A percentile compares a stretch with the other conserved stretches of the same genome.
Conservation (phyloP, 768 basidiomycete species). For the Hericium rajendrae region DNA sequence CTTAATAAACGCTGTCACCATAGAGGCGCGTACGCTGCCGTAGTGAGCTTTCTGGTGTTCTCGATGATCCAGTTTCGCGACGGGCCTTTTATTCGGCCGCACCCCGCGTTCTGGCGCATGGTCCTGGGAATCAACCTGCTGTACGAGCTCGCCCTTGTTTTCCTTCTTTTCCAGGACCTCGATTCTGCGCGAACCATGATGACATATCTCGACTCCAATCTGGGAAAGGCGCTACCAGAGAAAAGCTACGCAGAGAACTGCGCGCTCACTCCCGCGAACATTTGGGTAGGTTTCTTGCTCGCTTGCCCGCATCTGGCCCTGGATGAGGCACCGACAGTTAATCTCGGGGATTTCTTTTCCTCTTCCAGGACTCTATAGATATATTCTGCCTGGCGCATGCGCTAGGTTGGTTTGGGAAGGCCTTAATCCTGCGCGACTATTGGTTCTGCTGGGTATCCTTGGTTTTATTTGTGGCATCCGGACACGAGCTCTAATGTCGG, state of each 20-base stretch:
- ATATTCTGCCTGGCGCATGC: conserved; percentile 83
- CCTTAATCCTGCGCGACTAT: conserved; percentile 81
- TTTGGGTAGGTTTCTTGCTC: conserved; percentile 47
- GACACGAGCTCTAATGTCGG: not conserved
- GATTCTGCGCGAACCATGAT: conserved; percentile 69
- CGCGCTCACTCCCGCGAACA: conserved; percentile 42
- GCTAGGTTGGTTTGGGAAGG: conserved; percentile 87
- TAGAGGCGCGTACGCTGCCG: conserved; percentile 71
- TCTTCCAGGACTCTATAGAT: conserved; percentile 61
- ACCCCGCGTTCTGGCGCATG: conserved; percentile 79
- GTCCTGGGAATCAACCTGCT: conserved; percentile 74
- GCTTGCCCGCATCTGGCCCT: not conserved
- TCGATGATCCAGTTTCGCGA: conserved; percentile 86
- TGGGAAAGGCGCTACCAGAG: conserved; percentile 69
- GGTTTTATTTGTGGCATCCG: not conserved
- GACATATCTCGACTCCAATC: conserved; percentile 61
- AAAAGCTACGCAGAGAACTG: conserved; percentile 85
- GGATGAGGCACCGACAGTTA: not conserved
- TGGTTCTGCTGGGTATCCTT: conserved; percentile 84
- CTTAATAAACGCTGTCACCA: not conserved
- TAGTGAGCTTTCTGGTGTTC: conserved; percentile 67
- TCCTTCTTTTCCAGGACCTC: conserved; percentile 79
- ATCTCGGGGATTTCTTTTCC: not conserved
- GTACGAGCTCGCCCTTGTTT: conserved; percentile 77
- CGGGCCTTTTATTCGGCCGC: conserved; percentile 81